Base-by-base conservation (phyloP, 257 asterid species). In the Jacaranda mimosifolia region DNA sequence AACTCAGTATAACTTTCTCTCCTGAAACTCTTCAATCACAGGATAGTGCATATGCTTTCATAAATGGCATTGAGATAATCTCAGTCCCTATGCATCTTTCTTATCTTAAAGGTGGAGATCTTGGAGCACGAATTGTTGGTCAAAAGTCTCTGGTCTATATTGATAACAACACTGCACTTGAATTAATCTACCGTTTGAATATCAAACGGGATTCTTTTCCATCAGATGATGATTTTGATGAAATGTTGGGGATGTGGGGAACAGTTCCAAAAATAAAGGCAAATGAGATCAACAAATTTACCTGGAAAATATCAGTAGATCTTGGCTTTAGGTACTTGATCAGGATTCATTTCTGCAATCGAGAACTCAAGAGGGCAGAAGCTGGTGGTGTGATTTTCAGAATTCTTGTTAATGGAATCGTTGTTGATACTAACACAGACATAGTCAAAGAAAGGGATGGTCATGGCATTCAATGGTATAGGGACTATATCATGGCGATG, bases 11-110 rank as follows among this genome's bases (percentile, higher is more conserved):
- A 26, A 13, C 49, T 18, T 83, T 83, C 56, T 46, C 79, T 9
- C 82, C 86, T 7, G 55, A 10, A 48, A 48, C 4, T 48, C 3
- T 3, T 12, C 55, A 7, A 26, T 77, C 77, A 32, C 83, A 52
- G 78, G 32, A 26, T 26, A 26, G 32, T 26, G 32, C 32, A 26
- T 26, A 26, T 26, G 32, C 32, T 2, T 26, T 81, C 72, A 39
- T 84, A 58, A 84, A 84, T 63, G 88, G 88, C 72, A 84, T 84
- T 39, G 83, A 84, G 81, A 75, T 84, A 4, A 57, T 84, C 63
- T 32, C 79, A 3, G 77, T 78, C 36, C 77, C 80, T 52, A 6
- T 57, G 1, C 7, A 21, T 26, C 57, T 75, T 68, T 70, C 79
- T 70, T 78, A 84, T 70, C 75, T 72, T 36, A 45, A 32, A 1